Evolutionary conservation across 176 grass and related monocot genomes (phyloP).

Genomic region (Pontederia paniculata): DNA sequence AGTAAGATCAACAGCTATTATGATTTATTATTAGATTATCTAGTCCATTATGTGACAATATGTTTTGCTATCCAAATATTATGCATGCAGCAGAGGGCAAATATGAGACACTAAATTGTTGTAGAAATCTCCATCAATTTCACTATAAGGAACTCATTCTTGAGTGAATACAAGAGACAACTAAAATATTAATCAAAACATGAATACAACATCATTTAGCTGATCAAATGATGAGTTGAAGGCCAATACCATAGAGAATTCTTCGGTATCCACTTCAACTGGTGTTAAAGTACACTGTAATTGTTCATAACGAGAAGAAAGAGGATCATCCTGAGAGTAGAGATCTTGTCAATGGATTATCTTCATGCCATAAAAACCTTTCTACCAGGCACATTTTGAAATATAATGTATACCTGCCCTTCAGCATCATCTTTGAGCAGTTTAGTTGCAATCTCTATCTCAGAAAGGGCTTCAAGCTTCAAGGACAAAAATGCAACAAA

Average conservation of each 20-base stretch:
- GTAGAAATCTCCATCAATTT: no score
- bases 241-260: conserved; percentile 70
- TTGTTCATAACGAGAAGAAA: conserved; percentile 65
- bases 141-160: no score
- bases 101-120: no score
- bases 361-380: neutral
- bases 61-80: no score
- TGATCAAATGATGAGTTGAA: conserved; percentile 11
- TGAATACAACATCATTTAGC: neutral
- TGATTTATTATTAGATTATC: no score
- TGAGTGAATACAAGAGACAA: no score
- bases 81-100: no score
- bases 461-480: conserved; percentile 80
- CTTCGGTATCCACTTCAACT: conserved; percentile 52
- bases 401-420: conserved; percentile 38
- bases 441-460: conserved; percentile 96
- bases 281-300: conserved; percentile 62
- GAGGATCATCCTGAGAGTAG: conserved; percentile 45
- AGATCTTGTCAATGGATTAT: neutral
- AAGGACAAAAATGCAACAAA: conserved; percentile 14
- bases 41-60: no score
- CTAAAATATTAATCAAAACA: no score
- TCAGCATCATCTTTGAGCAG: conserved; percentile 60
- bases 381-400: neutral
- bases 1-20: no score